Base-by-base conservation (phyloP, 768 basidiomycete species). In the Coprinopsis strossmayeri region DNA sequence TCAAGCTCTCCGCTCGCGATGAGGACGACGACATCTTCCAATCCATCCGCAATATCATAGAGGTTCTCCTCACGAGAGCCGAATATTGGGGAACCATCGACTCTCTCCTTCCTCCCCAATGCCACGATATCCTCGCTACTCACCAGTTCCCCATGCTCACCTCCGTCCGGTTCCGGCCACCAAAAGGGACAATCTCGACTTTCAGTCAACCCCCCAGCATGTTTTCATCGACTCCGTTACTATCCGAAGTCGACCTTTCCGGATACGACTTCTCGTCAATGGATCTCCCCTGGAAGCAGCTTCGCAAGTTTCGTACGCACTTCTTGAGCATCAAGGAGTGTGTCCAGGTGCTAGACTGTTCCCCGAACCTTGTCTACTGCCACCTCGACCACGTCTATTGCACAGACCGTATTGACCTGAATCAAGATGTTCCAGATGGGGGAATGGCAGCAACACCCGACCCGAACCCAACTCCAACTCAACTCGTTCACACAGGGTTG, bases 201-300 rank as follows among this genome's bases (percentile, higher is more conserved):
- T 62, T 62, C 50, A 60, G 51, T 42, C 48, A 53, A 12, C 57
- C 61, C 5, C 61, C 61, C 1, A 48, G 58, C 28, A 62, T 62
- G 46, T 59, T 62, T 41, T 48, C 13, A 18, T 10, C 12, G 4
- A 39, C 57, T 4, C 59, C 61, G 2, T 50, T 51, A 18, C 48
- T 62, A 10, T 40, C 50, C 20, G 54, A 57, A 39, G 56, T 62
- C 9, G 61, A 60, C 28, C 42, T 62, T 25, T 51, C 53, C 10
- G 61, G 61, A 10, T 60, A 60, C 45, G 58, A 60, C 40, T 60
- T 56, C 45, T 53, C 59, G 9, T 50, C 55, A 0, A 59, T 58
- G 54, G 45, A 46, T 3, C 50, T 62, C 12, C 57, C 59, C 21
- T 62, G 59, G 59, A 50, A 47, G 5, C 59, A 58, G 34, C 41